A percentile compares a stretch with the other conserved stretches of the same genome.
phyloP scores from a whole-genome alignment of 805 yeast genomes.

The Torulaspora quercuum region DNA sequence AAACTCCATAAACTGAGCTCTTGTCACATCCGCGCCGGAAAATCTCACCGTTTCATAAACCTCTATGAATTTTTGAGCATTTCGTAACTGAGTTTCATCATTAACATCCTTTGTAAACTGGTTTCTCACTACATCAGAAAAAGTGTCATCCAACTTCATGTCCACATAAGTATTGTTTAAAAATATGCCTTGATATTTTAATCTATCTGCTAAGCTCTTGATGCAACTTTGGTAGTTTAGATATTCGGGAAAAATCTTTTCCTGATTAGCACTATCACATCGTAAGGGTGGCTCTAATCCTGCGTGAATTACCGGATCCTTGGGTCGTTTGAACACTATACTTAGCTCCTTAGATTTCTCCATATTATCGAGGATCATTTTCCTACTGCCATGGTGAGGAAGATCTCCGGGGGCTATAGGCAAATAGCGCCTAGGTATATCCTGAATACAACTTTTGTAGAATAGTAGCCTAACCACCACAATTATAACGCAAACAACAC shows the following conservation, averaged over 20 bases:
- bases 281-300: conserved; percentile 48
- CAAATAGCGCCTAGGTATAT: conserved; percentile 74
- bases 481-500: conserved; percentile 47
- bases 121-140: conserved; percentile 24
- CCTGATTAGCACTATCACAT: conserved; percentile 33
- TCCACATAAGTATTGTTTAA: conserved; percentile 35
- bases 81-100: conserved; percentile 14
- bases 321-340: conserved; percentile 41
- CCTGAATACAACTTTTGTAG: conserved; percentile 57
- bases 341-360: conserved; percentile 43
- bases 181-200: conserved; percentile 47
- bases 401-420: conserved; percentile 62
- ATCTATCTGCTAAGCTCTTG: conserved; percentile 56
- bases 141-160: conserved; percentile 27
- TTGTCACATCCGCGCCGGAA: conserved; percentile 57
- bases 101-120: conserved; percentile 22
- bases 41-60: conserved; percentile 68
- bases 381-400: conserved; percentile 44
- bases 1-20: conserved; percentile 57
- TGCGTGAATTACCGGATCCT: conserved; percentile 45
- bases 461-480: conserved; percentile 58
- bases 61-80: conserved; percentile 40
- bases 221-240: conserved; percentile 51
- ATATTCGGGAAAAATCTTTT: conserved; percentile 39
- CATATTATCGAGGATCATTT: conserved; percentile 41